Evolutionary conservation across 257 asterid genomes (phyloP).

Genomic region (Solanum chilense): DNA sequence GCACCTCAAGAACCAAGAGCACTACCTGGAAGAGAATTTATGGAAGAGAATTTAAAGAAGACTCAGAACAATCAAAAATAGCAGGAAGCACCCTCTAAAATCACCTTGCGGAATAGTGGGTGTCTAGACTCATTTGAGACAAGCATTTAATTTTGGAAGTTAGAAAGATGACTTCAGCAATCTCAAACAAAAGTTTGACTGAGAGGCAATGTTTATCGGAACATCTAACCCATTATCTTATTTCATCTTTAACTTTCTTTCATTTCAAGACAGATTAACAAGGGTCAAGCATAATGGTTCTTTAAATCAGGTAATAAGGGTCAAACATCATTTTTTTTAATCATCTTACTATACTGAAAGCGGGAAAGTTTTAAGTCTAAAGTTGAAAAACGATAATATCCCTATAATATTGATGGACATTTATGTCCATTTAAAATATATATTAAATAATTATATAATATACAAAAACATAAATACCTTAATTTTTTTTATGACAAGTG

Average conservation of each 20-base stretch:
- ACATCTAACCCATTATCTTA: neutral
- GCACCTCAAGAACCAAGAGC: slow-evolving; percentile 94
- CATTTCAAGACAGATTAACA: neutral
- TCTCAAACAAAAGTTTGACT: neutral
- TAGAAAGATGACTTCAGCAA: neutral
- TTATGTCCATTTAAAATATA: neutral
- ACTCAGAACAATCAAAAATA: neutral
- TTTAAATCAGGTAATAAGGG: neutral
- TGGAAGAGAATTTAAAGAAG: slow-evolving; percentile 8
- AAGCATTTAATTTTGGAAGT: neutral
- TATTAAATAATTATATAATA: neutral
- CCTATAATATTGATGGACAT: neutral
- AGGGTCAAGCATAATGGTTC: neutral
- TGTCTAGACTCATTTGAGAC: neutral
- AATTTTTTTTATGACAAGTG: too few relatives aligned
- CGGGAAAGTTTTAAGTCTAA: neutral
- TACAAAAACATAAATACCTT: neutral
- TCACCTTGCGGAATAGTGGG: neutral
- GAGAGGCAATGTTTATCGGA: neutral
- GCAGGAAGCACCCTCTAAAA: neutral
- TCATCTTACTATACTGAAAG: neutral
- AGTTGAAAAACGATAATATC: neutral
- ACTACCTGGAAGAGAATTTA: slow-evolving; percentile 51
- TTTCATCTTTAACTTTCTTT: neutral
- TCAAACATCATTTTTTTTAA: neutral